Evolutionary conservation across 768 basidiomycete species (phyloP), one percentile per base, ranked within the genome.

Genomic region (Leccinum broughii): DNA sequence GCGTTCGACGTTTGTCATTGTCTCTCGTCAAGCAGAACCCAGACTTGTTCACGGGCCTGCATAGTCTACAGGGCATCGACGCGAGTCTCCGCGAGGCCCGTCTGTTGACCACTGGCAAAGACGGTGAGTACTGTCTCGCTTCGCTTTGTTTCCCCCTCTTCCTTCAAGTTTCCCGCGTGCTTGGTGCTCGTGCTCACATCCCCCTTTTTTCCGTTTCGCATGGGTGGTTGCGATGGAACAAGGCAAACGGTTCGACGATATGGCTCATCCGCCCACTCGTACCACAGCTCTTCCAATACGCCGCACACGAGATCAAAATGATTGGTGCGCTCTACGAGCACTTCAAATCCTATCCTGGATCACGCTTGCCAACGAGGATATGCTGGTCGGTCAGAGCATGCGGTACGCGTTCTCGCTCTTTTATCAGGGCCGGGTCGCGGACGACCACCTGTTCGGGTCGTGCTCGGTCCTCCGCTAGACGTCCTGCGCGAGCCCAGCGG

Each of bases 221-320:
- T 67, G 67, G 56, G 74, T 79, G 0, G 73, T 75, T 34, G 70
- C 66, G 24, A 76, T 78, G 74, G 30, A 76, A 78, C 68, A 70
- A 70, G 58, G 54, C 64, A 2, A 61, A 66, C 10, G 70, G 72
- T 0, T 71, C 68, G 26, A 60, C 44, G 1, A 58, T 72, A 35
- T 81, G 79, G 80, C 35, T 76, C 3, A 41, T 26, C 1, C 73
- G 80, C 6, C 80, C 80, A 1, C 71, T 81, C 41, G 20, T 67
- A 4, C 46, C 70, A 1, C 66, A 70, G 13, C 72, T 80, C 41
- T 68, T 79, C 26, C 66, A 69, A 17, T 81, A 81, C 37, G 79
- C 80, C 3, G 77, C 78, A 6, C 74, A 76, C 61, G 80, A 81
- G 64, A 75, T 80, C 54, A 68, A 71, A 32, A 70, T 79, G 59